Base-by-base conservation (phyloP, 1,284 basidiomycete species). In the Pisolithus thermaeus region DNA sequence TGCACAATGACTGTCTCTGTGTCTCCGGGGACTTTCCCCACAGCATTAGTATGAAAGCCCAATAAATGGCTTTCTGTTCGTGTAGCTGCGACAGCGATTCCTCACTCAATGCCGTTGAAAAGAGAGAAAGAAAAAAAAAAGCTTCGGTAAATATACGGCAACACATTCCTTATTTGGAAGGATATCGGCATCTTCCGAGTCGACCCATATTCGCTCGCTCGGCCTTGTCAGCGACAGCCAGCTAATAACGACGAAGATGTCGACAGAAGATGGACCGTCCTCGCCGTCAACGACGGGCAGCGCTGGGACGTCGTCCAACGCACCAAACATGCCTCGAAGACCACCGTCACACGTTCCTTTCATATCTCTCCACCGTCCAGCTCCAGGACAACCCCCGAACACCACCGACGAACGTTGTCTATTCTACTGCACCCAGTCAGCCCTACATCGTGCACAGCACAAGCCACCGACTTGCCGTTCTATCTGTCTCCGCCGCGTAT, bases 21-120 rank as follows among this genome's bases (percentile, higher is more conserved):
- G 66, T 80, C 87, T 90, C 87, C 87, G 87, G 87, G 84, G 87
- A 90, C 87, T 90, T 90, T 90, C 85, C 87, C 87, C 86, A 82
- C 87, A 90, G 87, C 83, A 47, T 61, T 62, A 73, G 57, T 55
- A 54, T 58, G 70, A 77, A 72, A 73, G 71, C 63, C 51, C 52
- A 48, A 52, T 57, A 11, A 23, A 41, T 41, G 39, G 68, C 73
- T 77, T 74, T 73, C 77, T 77, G 84, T 87, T 67, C 72, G 87
- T 78, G 71, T 77, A 11, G 79, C 87, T 90, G 87, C 81, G 86
- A 89, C 67, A 72, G 81, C 87, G 86, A 82, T 87, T 82, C 87
- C 88, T 85, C 78, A 70, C 70, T 76, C 82, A 78, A 77, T 79
- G 75, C 66, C 38, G 22, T 39, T 39, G 38, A 9, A 9, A 12